These are phyloP conservation scores for Plectosphaerella sp. DNA, from an alignment of 2,329 filamentous ascomycete species.

Conservation along the genomic window DNA sequence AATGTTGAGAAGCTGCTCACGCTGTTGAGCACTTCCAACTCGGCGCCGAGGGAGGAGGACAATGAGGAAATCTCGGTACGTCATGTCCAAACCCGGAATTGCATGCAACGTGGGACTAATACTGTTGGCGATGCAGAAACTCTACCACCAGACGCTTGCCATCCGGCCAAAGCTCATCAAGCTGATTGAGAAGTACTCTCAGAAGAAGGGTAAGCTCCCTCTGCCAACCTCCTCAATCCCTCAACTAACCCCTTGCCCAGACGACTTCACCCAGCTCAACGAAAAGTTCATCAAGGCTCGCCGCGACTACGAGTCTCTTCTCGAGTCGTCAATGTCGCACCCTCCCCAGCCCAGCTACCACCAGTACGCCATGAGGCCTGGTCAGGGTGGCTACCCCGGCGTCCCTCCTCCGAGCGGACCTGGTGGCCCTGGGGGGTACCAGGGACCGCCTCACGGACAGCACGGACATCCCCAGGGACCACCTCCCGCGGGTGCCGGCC, in stretches of 20 bases:
- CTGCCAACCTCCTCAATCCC: background rate
- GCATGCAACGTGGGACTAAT: slow-evolving; percentile 15
- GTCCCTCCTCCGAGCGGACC: slow-evolving; percentile 10
- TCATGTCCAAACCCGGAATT: slow-evolving; percentile 1
- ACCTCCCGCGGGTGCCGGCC: slow-evolving; percentile 1
- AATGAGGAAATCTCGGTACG: slow-evolving; percentile 92
- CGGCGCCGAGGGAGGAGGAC: slow-evolving; percentile 76
- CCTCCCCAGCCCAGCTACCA: slow-evolving; percentile 77
- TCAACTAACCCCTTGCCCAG: slow-evolving; percentile 37
- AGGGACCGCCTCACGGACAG: slow-evolving; percentile 30
- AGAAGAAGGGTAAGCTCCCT: slow-evolving; percentile 76
- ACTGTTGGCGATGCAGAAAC: slow-evolving; percentile 45
- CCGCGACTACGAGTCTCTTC: slow-evolving; percentile 90
- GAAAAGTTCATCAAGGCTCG: slow-evolving; percentile 99
- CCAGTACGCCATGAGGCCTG: slow-evolving; percentile 56
- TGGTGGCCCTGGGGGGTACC: slow-evolving; percentile 25
- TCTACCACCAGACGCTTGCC: slow-evolving; percentile 87
- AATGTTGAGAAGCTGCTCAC: slow-evolving; percentile 72
- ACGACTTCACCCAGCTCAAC: slow-evolving; percentile 97
- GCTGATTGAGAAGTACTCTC: slow-evolving; percentile 96
- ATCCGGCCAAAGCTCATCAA: slow-evolving; percentile 97
- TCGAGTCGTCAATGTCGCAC: slow-evolving; percentile 95
- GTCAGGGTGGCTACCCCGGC: slow-evolving; percentile 36
- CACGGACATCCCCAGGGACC: slow-evolving; percentile 11
- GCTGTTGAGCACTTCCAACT: slow-evolving; percentile 80